phyloP scores from a whole-genome alignment of 2,329 filamentous ascomycete genomes.

The Claviceps pazoutovae region DNA sequence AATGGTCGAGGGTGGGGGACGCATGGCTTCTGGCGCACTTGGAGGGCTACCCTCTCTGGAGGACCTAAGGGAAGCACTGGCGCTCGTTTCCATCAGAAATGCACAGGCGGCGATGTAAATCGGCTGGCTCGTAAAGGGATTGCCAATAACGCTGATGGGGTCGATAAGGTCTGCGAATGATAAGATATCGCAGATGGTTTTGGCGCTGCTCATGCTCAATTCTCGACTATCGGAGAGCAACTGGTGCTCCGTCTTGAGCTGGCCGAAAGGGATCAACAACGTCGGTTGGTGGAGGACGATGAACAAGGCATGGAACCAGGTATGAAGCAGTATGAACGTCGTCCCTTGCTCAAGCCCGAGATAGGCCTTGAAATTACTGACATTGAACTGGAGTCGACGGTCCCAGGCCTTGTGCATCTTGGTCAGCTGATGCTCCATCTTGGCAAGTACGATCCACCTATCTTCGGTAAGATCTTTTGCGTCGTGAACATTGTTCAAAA shows the following conservation, averaged over 20 bases:
- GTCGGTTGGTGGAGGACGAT: constrained; percentile 77
- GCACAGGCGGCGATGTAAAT: constrained; percentile 87
- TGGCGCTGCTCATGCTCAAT: constrained; percentile 74
- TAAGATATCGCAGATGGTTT: constrained; percentile 80
- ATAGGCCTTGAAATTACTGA: constrained; percentile 74
- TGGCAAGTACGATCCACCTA: constrained; percentile 54
- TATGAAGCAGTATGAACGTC: constrained; percentile 74
- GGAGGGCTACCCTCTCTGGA: constrained; percentile 42
- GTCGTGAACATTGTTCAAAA: constrained; percentile 68
- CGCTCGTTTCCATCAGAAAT: constrained; percentile 69
- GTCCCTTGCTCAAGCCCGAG: constrained; percentile 69
- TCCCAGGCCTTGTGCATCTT: constrained; percentile 59
- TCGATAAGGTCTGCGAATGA: constrained; percentile 78
- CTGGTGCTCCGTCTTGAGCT: constrained; percentile 46
- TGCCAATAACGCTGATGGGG: constrained; percentile 72
- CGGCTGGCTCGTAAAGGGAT: constrained; percentile 79
- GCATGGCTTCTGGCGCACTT: constrained; percentile 3
- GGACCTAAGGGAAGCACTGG: constrained; percentile 49
- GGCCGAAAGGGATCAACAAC: constrained; percentile 61
- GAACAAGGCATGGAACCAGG: constrained; percentile 81
- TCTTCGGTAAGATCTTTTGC: constrained; percentile 62
- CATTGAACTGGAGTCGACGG: constrained; percentile 65
- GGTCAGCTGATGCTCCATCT: constrained; percentile 73
- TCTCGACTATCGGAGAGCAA: constrained; percentile 70
- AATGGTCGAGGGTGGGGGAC: not conserved